A percentile compares a stretch with the other conserved stretches of the same genome.
phyloP scores from a whole-genome alignment of 2,329 filamentous ascomycete species.

The Colletotrichum higginsianum region DNA sequence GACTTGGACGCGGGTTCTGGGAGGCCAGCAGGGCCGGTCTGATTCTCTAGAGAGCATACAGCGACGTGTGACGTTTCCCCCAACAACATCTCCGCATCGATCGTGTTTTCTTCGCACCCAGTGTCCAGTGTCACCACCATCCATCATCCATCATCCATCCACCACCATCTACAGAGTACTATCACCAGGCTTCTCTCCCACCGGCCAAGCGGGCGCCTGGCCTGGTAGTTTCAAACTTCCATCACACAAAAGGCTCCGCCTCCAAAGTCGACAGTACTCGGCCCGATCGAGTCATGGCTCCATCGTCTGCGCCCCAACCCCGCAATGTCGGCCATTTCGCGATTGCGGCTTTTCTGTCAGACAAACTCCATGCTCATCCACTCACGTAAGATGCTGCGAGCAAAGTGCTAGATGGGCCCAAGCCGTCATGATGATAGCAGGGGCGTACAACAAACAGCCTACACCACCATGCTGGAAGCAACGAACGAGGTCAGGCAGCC shows the following conservation, averaged over 20 bases:
- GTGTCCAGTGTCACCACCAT: neutral
- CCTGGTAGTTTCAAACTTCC: neutral
- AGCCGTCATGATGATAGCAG: neutral
- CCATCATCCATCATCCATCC: neutral
- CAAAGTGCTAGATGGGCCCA: neutral
- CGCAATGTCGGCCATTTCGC: too few species aligned
- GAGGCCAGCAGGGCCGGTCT: too few species aligned
- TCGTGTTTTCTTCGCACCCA: neutral
- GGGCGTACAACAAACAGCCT: too few species aligned
- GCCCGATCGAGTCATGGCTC: neutral
- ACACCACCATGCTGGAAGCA: neutral
- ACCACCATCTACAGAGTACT: neutral
- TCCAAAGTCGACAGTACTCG: neutral
- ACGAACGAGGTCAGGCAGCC: neutral
- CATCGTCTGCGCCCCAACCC: neutral
- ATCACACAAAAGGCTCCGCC: neutral
- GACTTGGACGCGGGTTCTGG: too few species aligned
- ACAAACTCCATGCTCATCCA: too few species aligned
- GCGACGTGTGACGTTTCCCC: neutral
- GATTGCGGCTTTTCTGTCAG: neutral
- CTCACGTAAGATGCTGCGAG: too few species aligned
- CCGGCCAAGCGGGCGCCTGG: neutral
- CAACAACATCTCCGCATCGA: neutral
- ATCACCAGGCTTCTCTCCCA: neutral
- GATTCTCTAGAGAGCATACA: too few species aligned